Conservation (phyloP, 371 early-diverging fungal genomes). For the Mortierella sp. region DNA sequence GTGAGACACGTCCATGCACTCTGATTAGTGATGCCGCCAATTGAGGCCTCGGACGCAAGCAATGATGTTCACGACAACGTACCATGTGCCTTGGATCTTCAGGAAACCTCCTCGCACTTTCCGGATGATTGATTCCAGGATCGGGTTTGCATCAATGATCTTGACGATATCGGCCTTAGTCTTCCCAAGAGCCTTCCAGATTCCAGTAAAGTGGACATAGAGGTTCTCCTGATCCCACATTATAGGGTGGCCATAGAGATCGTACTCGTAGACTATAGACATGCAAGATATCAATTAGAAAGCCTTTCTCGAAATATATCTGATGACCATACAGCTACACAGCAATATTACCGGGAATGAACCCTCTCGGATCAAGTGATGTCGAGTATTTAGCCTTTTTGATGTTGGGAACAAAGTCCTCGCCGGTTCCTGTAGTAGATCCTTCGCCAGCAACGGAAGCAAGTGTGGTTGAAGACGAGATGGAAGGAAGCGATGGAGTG, state of each 20-base stretch:
- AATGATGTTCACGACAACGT: not conserved
- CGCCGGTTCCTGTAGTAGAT: slow-evolving; percentile 25
- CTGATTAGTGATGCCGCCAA: not conserved
- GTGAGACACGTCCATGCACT: not conserved
- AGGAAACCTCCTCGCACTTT: slow-evolving; percentile 78
- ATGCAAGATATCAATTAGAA: not conserved
- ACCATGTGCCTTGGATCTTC: slow-evolving; percentile 81
- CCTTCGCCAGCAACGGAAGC: slow-evolving; percentile 26
- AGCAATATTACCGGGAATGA: slow-evolving; percentile 66
- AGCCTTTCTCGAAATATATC: not conserved
- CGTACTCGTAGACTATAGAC: slow-evolving; percentile 70
- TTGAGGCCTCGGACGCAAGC: not conserved
- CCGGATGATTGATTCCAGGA: slow-evolving; percentile 61
- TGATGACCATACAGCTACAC: not conserved
- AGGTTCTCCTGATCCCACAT: slow-evolving; percentile 82
- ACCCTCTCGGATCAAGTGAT: slow-evolving; percentile 72
- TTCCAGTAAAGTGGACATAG: slow-evolving; percentile 79
- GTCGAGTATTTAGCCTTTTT: slow-evolving; percentile 70
- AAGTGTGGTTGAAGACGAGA: slow-evolving; percentile 21
- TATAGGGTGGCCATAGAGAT: slow-evolving; percentile 66
- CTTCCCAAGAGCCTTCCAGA: slow-evolving; percentile 78
- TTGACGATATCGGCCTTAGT: slow-evolving; percentile 77
- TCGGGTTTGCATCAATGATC: slow-evolving; percentile 73
- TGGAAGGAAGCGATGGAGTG: slow-evolving; percentile 31
- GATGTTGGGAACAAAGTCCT: slow-evolving; percentile 55